Base-by-base conservation (phyloP, 2,329 filamentous ascomycete species). In the Fusarium ramigenum region DNA sequence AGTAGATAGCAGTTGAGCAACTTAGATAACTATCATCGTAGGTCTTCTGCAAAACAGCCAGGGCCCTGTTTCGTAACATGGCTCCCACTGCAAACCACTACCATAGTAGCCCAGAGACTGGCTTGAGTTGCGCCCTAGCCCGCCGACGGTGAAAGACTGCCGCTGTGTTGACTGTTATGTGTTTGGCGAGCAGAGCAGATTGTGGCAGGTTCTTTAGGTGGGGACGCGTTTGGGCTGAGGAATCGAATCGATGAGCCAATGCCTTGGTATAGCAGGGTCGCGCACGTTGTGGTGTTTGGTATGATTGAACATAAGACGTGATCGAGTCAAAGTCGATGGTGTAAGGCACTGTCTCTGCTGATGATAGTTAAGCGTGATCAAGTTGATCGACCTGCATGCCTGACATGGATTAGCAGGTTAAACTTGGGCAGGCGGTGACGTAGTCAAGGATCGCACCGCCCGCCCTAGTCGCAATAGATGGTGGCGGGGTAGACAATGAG, bases 1-100 rank as follows among this genome's bases (percentile, higher is more conserved):
- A 98, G 84, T 97, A 98, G 60, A 97, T 93, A 43, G 96, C 96
- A 4, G 95, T 98, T 19, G 95, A 98, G 84, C 95, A 98, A 80
- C 93, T 95, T 77, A 98, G 85, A 84, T 97, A 98, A 83, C 93
- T 95, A 83, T 98, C 95, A 85, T 98, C 96, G 84, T 98, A 98
- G 63, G 95, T 97, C 88, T 97, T 98, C 85, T 98, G 96, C 82
- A 98, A 90, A 71, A 91, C 91, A 83, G 93, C 91, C 80, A 91
- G 87, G 71, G 82, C 83, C 79, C 83, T 87, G 80, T 83, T 87
- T 78, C 84, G 85, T 81, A 87, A 86, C 88, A 90, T 89, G 75
- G 79, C 84, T 82, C 73, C 73, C 63, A 63, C 63, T 44, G 49
- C 36, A 64, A 68, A 49, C 36, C 63, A 68, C 69, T 66, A 69